Percentiles rank a stretch among this genome's conserved stretches.
Conservation (phyloP, 331 rosid genomes). For the Malus hybrid region DNA sequence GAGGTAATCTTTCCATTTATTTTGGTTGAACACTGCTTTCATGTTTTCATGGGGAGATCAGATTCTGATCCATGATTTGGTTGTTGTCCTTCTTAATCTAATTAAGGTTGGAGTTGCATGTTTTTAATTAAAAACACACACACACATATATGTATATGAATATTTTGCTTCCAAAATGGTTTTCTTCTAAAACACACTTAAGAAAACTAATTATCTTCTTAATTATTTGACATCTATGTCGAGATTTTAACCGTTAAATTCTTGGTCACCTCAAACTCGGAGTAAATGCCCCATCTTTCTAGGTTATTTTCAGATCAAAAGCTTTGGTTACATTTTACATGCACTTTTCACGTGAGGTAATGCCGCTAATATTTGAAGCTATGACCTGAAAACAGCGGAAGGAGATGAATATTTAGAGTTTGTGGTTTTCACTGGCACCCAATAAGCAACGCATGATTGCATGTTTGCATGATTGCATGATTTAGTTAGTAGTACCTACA, state of each 20-base stretch:
- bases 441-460: neutral
- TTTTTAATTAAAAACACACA: neutral
- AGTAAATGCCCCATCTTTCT: too few species aligned
- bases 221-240: too few species aligned
- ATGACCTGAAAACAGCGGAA: neutral
- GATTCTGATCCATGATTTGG: neutral
- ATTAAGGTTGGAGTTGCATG: neutral
- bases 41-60: neutral
- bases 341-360: neutral
- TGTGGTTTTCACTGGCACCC: slow-evolving; percentile 1
- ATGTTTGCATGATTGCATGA: neutral
- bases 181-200: neutral
- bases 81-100: neutral
- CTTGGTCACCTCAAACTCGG: too few species aligned
- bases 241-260: too few species aligned
- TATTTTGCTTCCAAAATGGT: neutral
- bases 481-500: neutral
- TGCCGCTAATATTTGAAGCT: neutral
- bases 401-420: neutral
- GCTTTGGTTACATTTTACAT: neutral
- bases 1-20: neutral
- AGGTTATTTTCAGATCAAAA: too few species aligned
- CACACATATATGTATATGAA: neutral
- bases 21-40: neutral
- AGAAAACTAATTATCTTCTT: neutral